phyloP scores from a whole-genome alignment of 805 yeast species.

The Myxozyma kluyveri region DNA sequence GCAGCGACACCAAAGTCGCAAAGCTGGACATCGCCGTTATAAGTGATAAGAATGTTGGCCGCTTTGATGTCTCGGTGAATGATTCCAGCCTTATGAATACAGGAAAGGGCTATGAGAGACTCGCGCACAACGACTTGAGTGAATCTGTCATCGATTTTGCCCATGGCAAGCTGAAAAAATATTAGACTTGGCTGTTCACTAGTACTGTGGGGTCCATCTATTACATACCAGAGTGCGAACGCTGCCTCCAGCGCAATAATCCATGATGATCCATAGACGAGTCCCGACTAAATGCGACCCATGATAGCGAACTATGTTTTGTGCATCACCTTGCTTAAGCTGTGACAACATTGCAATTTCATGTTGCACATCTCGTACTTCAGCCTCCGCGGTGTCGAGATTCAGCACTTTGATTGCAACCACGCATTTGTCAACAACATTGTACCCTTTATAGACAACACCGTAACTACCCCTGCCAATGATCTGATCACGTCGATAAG shows the following conservation, averaged over 20 bases:
- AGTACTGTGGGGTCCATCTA: constrained; percentile 5
- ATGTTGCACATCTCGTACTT: constrained; percentile 88
- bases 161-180: constrained; percentile 39
- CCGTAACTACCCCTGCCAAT: constrained; percentile 98
- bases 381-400: constrained; percentile 89
- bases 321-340: constrained; percentile 62
- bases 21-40: constrained; percentile 83
- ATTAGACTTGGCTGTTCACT: not conserved
- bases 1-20: constrained; percentile 99
- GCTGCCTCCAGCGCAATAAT: constrained; percentile 95
- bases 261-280: constrained; percentile 97
- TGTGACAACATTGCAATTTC: constrained; percentile 86
- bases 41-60: constrained; percentile 85
- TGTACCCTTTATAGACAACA: constrained; percentile 80
- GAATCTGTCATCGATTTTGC: constrained; percentile 79
- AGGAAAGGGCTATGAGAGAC: constrained; percentile 68
- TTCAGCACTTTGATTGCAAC: constrained; percentile 93
- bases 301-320: constrained; percentile 90
- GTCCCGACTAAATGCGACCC: constrained; percentile 86
- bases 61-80: constrained; percentile 97
- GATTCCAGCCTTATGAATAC: constrained; percentile 83
- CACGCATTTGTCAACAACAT: constrained; percentile 59
- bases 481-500: constrained; percentile 77
- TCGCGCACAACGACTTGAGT: constrained; percentile 85
- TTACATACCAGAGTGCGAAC: constrained; percentile 61